These are phyloP conservation scores for Amoebophrya sp. DNA, from an alignment of 169 alveolate genomes.

Conservation along the genomic window DNA sequence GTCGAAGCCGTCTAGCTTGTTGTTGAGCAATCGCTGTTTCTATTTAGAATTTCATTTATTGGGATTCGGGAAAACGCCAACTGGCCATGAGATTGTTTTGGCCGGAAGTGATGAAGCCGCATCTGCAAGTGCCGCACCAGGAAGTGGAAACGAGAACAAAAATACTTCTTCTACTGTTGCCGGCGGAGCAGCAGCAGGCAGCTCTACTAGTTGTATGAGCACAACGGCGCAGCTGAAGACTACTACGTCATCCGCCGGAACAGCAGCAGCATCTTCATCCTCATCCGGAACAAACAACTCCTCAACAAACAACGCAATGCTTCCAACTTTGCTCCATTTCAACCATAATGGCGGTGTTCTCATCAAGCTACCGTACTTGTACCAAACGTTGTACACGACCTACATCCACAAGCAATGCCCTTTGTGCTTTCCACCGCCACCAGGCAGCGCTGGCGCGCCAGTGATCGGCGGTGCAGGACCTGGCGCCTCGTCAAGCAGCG, in stretches of 20 bases:
- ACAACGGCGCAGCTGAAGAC: too few species aligned
- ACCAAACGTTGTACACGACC: constrained; percentile 7
- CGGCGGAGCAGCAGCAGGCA: too few species aligned
- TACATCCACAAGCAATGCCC: constrained; percentile 8
- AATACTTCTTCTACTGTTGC: too few species aligned
- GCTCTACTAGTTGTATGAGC: too few species aligned
- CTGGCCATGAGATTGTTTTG: neutral
- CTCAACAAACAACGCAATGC: neutral
- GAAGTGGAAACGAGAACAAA: neutral
- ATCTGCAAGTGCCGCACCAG: too few species aligned
- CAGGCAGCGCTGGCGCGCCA: too few species aligned
- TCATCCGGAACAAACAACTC: neutral
- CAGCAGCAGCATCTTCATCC: neutral
- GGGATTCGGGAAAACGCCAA: neutral
- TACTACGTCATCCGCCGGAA: neutral
- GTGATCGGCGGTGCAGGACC: too few species aligned
- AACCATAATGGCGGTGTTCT: neutral
- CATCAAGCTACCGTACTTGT: neutral
- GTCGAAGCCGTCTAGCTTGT: neutral
- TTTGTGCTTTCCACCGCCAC: neutral
- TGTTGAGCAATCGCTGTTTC: neutral
- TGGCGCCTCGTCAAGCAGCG: too few species aligned
- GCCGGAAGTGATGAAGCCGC: neutral
- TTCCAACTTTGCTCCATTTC: neutral
- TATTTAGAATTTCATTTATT: too few species aligned